These are phyloP conservation scores for Acer saccharum DNA, from an alignment of 345 rosid genomes.

Conservation along the genomic window DNA sequence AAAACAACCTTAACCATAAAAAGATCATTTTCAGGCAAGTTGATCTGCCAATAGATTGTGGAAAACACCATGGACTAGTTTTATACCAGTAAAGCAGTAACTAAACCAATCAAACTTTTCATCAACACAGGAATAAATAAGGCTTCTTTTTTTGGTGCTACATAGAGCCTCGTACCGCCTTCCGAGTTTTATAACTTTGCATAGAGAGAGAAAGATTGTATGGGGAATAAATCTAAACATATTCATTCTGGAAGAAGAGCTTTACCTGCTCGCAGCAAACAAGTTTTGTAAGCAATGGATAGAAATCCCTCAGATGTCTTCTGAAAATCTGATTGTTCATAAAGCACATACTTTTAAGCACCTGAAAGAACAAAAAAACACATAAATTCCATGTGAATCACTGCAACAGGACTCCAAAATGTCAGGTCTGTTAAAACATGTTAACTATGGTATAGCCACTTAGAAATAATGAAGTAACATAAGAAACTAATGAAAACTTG, in stretches of 20 bases:
- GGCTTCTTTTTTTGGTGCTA: neutral
- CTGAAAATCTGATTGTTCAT: conserved; percentile 84
- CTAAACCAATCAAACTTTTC: neutral
- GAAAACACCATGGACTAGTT: neutral
- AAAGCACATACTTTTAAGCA: conserved; percentile 90
- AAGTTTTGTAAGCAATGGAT: conserved; percentile 87
- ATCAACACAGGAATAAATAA: neutral
- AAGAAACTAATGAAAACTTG: neutral
- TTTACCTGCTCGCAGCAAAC: conserved; percentile 95
- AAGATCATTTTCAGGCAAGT: neutral
- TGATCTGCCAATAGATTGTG: neutral
- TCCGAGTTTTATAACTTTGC: too few relatives aligned
- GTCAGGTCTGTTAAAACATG: neutral
- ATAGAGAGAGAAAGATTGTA: neutral
- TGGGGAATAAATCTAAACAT: neutral
- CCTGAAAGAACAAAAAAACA: conserved; percentile 48
- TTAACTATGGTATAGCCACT: neutral
- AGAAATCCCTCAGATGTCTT: conserved; percentile 85
- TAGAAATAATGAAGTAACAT: neutral
- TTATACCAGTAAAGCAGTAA: neutral
- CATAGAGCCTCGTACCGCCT: too few relatives aligned
- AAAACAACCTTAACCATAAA: neutral
- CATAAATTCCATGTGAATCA: neutral
- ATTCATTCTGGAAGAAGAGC: neutral
- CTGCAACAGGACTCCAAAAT: neutral